Conservation (phyloP, 2,329 filamentous ascomycete genomes). For the Microsporum audouinii region DNA sequence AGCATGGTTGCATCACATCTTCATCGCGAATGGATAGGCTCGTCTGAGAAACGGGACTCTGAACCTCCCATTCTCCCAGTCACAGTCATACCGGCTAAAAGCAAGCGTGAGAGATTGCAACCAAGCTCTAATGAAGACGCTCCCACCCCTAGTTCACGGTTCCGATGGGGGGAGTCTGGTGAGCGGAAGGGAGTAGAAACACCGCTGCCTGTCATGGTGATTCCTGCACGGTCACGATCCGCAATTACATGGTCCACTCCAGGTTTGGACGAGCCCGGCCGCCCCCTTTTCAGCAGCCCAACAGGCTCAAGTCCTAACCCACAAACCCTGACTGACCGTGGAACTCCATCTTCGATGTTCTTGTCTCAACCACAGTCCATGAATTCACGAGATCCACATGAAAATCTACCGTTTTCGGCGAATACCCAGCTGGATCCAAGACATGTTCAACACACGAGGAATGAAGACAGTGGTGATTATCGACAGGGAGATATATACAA, state of each 20-base stretch:
- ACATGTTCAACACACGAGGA: background rate
- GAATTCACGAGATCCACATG: background rate
- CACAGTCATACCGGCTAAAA: conserved; percentile 43
- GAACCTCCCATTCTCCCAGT: conserved; percentile 40
- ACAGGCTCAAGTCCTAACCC: background rate
- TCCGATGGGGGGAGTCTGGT: conserved; percentile 15
- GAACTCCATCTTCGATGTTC: background rate
- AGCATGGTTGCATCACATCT: conserved; percentile 40
- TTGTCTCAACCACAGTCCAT: background rate
- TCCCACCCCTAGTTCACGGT: background rate
- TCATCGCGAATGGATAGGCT: conserved; percentile 32
- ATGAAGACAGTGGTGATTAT: background rate
- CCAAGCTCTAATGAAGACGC: background rate
- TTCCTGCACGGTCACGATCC: conserved; percentile 44
- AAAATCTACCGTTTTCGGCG: background rate
- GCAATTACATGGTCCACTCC: conserved; percentile 45
- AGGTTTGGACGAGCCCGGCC: conserved; percentile 2
- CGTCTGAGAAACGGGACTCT: conserved; percentile 27
- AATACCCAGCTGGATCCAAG: background rate
- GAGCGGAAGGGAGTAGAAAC: conserved; percentile 2
- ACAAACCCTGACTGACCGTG: background rate
- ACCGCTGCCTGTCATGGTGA: conserved; percentile 45
- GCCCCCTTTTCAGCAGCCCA: background rate
- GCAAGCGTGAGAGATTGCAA: conserved; percentile 28
- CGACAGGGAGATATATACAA: background rate